Base-by-base conservation (phyloP, 257 asterid genomes). In the Forsythia viridissima region DNA sequence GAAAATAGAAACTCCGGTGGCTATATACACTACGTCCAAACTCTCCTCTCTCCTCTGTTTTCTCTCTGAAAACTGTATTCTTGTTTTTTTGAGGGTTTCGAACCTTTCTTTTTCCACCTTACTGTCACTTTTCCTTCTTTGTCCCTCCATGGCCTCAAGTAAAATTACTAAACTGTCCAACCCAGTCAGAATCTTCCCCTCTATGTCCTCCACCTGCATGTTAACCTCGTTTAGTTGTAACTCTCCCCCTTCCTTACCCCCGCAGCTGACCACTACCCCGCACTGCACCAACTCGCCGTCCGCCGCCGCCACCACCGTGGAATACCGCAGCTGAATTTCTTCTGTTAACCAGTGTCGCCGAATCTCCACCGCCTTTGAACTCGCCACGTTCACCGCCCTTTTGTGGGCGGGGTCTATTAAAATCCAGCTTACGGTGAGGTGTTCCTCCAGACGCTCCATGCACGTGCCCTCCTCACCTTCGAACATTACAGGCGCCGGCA, bases 161-260 rank as follows among this genome's bases (percentile, higher is more conserved):
- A 94, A 40, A 77, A 87, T 87, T 73, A 69, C 84, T 89, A 88
- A 24, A 87, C 90, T 80, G 6, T 92, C 93, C 86, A 52, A 65
- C 15, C 98, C 98, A 1, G 52, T 68, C 11, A 86, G n/a, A 0
- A 80, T 79, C 69, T 84, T 89, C 0, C 97, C 97, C n/a, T 94
- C 94, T 85, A 92, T 76, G 77, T 94, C 98, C 91, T 94, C 96
- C 79, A 90, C 82, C 80, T 86, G 93, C 94, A 91, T 70, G 80
- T 91, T 83, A 41, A 90, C 90, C 69, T 91, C 98, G 52, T 87
- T 74, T 84, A 89, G 85, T 38, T 88, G 88, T 83, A 91, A 34
- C 3, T 86, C 94, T 15, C 90, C 86, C 10, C 93, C 92, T 51
- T 84, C 92, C 37, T 83, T 81, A 4, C 89, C 89, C 40, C 91